These are phyloP conservation scores for Leishmania turanica DNA, from an alignment of 208 protist genomes.

Conservation along the genomic window DNA sequence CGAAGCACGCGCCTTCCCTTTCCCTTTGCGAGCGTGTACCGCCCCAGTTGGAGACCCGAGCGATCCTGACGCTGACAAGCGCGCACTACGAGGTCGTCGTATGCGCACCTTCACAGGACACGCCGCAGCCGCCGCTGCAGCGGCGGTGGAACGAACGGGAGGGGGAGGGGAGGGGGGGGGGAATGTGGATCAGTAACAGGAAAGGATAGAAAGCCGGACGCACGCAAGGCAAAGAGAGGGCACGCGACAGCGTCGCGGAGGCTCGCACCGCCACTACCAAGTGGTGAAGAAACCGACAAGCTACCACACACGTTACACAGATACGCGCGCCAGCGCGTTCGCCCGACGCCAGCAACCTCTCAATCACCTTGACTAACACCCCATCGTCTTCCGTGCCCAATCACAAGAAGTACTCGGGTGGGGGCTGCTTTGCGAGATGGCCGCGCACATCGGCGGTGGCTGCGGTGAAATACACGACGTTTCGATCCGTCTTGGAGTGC, in stretches of 20 bases:
- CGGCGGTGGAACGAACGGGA: background rate
- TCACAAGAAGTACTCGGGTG: constrained; percentile 89
- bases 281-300: background rate
- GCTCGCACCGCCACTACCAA: background rate
- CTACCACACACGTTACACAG: constrained; percentile 1
- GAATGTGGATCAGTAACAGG: background rate
- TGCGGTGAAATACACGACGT: constrained; percentile 81
- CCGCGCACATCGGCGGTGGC: constrained; percentile 76
- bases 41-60: background rate
- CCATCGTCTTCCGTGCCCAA: background rate
- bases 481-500: constrained; percentile 66
- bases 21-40: background rate
- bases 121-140: background rate
- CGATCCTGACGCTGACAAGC: background rate
- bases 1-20: background rate
- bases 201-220: background rate
- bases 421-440: constrained; percentile 86
- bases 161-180: background rate
- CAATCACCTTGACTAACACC: background rate
- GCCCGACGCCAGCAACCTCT: background rate
- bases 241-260: background rate
- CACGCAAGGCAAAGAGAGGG: background rate
- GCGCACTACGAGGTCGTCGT: background rate
- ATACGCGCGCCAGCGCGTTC: background rate
- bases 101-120: background rate